These are phyloP conservation scores for Przewalskia tangutica DNA, from an alignment of 257 asterid genomes.

Conservation along the genomic window DNA sequence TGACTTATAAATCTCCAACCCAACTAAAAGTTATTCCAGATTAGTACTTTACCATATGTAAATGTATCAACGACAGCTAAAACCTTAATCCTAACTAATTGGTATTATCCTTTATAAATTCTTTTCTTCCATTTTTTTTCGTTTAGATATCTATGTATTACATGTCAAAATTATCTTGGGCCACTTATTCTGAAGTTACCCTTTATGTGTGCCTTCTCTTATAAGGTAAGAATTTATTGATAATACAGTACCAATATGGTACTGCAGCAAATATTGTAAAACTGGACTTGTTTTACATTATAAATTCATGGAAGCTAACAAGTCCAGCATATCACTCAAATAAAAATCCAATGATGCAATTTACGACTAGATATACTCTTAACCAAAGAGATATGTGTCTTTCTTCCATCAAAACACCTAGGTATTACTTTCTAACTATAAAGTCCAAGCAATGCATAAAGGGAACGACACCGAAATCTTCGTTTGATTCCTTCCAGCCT, in stretches of 20 bases:
- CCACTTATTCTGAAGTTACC: neutral
- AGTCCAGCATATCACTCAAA: neutral
- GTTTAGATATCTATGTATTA: neutral
- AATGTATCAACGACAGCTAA: neutral
- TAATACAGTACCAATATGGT: neutral
- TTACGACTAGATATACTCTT: neutral
- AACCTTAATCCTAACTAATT: neutral
- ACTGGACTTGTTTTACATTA: neutral
- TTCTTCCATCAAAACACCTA: neutral
- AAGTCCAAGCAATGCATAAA: neutral
- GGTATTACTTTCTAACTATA: too few species aligned
- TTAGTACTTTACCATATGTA: neutral
- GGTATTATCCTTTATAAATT: neutral
- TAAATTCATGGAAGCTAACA: neutral
- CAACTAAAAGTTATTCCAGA: neutral
- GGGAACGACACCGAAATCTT: neutral
- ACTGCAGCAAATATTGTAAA: neutral
- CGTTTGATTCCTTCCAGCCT: neutral
- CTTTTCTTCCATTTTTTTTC: neutral
- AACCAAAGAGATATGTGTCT: neutral
- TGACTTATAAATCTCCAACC: neutral
- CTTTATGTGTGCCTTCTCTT: neutral
- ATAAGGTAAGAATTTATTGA: neutral
- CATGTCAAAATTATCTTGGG: neutral
- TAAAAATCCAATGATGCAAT: neutral